Evolutionary conservation across 2,329 filamentous ascomycete genomes (phyloP).

Genomic region (Calonectria multiphialidica): DNA sequence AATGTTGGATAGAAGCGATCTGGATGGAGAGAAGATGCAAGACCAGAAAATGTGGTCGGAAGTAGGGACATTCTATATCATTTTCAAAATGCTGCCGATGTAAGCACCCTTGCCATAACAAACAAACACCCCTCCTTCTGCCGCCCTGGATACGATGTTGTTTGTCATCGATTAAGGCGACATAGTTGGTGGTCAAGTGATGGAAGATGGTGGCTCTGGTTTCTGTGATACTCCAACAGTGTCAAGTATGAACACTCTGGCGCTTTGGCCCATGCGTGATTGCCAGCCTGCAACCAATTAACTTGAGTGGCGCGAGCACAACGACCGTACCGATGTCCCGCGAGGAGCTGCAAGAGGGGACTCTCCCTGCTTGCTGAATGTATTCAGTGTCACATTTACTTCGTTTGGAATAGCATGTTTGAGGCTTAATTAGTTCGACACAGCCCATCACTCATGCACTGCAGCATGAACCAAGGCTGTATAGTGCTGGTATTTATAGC

Average conservation of each 20-base stretch:
- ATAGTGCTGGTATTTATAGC: neutral
- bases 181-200: neutral
- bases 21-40: neutral
- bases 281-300: neutral
- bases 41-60: neutral
- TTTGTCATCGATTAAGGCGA: neutral
- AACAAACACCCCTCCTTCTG: no score
- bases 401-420: neutral
- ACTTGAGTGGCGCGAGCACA: neutral
- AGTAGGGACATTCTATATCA: neutral
- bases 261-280: neutral
- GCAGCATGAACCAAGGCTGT: neutral
- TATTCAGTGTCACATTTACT: neutral
- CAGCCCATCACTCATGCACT: neutral
- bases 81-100: no score
- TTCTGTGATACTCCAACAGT: neutral
- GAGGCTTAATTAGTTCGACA: neutral
- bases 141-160: neutral
- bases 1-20: neutral
- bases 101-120: neutral
- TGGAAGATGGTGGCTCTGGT: neutral
- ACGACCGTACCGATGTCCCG: neutral
- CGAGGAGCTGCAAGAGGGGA: neutral
- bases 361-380: neutral
- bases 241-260: neutral